These are phyloP conservation scores for Rhodotorula kratochvilovae DNA, from an alignment of 768 basidiomycete species.

Conservation along the genomic window DNA sequence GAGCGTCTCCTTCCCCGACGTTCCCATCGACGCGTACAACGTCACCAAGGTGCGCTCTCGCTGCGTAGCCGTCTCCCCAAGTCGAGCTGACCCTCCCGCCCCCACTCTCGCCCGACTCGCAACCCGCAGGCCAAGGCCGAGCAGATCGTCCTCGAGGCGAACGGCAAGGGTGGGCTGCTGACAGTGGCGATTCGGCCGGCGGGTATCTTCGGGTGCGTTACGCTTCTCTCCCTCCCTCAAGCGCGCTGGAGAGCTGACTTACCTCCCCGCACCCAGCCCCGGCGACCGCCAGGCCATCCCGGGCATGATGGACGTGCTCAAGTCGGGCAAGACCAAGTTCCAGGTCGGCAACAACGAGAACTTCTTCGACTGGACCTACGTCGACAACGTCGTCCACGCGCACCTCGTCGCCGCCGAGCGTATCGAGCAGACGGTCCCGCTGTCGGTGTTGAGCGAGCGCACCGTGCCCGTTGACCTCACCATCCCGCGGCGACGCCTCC, in stretches of 20 bases:
- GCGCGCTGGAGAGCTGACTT: neutral
- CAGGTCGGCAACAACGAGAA: constrained; percentile 92
- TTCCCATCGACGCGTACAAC: constrained; percentile 84
- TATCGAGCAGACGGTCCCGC: constrained; percentile 51
- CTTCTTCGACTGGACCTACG: constrained; percentile 93
- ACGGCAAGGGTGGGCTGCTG: constrained; percentile 72
- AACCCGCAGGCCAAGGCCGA: constrained; percentile 64
- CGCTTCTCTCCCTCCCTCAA: neutral
- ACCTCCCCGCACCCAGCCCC: constrained; percentile 55
- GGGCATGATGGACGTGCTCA: constrained; percentile 73
- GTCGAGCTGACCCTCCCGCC: neutral
- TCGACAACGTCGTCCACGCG: constrained; percentile 88
- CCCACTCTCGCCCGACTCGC: neutral
- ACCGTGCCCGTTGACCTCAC: constrained; percentile 45
- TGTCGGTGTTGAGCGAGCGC: constrained; percentile 48
- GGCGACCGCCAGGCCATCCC: constrained; percentile 82
- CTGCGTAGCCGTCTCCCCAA: neutral
- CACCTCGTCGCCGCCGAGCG: constrained; percentile 91
- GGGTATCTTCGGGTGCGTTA: constrained; percentile 84
- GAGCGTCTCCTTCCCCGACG: constrained; percentile 71
- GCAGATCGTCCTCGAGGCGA: constrained; percentile 73
- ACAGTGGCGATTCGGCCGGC: constrained; percentile 89
- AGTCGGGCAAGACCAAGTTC: constrained; percentile 77
- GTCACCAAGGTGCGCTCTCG: constrained; percentile 61
- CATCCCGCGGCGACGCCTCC: constrained; percentile 32